phyloP scores from a whole-genome alignment of 331 rosid species.

The Pyracantha coccinea region DNA sequence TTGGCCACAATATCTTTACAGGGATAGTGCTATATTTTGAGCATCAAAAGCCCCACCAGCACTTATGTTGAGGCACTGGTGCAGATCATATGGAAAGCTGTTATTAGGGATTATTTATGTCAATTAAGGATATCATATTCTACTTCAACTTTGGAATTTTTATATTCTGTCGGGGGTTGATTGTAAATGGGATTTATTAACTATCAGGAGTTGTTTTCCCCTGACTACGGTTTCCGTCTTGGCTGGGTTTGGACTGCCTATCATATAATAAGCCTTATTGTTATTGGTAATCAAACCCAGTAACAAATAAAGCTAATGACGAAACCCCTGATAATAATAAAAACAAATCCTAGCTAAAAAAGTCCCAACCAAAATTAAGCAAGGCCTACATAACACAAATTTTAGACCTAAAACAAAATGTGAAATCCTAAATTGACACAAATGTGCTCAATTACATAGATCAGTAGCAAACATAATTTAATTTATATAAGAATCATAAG shows the following conservation, averaged over 20 bases:
- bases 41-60: not conserved
- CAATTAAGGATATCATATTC: not conserved
- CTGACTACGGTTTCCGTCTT: not conserved
- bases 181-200: not conserved
- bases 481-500: not conserved
- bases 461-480: not conserved
- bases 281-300: not conserved
- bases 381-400: not conserved
- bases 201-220: not conserved
- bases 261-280: not conserved
- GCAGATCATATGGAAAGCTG: not conserved
- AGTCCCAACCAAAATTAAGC: not conserved
- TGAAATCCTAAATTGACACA: not conserved
- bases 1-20: not conserved
- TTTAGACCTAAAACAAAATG: not conserved
- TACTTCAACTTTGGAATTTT: not conserved
- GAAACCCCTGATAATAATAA: not conserved
- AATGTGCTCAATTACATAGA: not conserved
- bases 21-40: not conserved
- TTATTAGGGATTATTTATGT: not conserved
- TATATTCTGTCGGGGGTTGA: not conserved
- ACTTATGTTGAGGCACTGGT: not conserved
- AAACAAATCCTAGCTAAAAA: not conserved
- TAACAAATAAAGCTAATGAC: not conserved
- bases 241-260: not conserved